A percentile compares a stretch with the other conserved stretches of the same genome.
Conservation (phyloP, 2,329 filamentous ascomycete species). For the Xylariaceae sp. region DNA sequence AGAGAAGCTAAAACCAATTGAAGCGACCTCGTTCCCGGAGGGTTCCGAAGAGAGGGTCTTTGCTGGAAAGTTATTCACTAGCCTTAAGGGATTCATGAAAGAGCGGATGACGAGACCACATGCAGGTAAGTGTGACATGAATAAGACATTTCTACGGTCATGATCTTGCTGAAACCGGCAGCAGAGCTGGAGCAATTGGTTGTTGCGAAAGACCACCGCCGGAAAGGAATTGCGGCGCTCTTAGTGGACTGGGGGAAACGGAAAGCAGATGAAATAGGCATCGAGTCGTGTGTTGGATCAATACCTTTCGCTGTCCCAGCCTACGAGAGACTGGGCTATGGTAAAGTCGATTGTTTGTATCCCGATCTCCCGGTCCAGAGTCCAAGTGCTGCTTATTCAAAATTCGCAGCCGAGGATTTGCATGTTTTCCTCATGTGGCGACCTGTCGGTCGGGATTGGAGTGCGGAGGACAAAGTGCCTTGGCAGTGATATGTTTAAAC, state of each 20-base stretch:
- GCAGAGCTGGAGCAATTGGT: conserved; percentile 14
- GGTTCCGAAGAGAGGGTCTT: conserved; percentile 14
- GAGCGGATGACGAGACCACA: conserved; percentile 15
- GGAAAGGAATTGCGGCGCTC: conserved; percentile 6
- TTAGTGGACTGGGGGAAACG: conserved; percentile 9
- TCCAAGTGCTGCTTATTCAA: conserved; percentile 8
- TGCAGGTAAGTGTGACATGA: conserved; percentile 10
- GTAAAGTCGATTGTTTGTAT: conserved; percentile 6
- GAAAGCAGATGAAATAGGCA: conserved; percentile 11
- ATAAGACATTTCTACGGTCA: too few relatives aligned
- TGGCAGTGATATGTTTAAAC: too few relatives aligned
- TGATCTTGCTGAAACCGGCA: too few relatives aligned
- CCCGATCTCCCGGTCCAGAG: conserved; percentile 5
- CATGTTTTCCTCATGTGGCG: conserved; percentile 12
- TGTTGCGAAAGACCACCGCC: conserved; percentile 9
- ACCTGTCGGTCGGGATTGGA: background rate
- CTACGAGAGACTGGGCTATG: conserved; percentile 13
- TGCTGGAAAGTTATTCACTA: conserved; percentile 8
- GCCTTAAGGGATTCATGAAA: conserved; percentile 14
- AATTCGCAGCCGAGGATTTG: conserved; percentile 9
- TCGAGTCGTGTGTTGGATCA: conserved; percentile 11
- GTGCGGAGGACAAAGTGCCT: too few relatives aligned
- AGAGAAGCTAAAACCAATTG: conserved; percentile 9
- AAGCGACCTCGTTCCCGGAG: conserved; percentile 14
- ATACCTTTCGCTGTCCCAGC: conserved; percentile 10